Evolutionary conservation across 2,329 filamentous ascomycete species (phyloP), one percentile per base, ranked within the genome.

Genomic region (Epichloe aotearoae): DNA sequence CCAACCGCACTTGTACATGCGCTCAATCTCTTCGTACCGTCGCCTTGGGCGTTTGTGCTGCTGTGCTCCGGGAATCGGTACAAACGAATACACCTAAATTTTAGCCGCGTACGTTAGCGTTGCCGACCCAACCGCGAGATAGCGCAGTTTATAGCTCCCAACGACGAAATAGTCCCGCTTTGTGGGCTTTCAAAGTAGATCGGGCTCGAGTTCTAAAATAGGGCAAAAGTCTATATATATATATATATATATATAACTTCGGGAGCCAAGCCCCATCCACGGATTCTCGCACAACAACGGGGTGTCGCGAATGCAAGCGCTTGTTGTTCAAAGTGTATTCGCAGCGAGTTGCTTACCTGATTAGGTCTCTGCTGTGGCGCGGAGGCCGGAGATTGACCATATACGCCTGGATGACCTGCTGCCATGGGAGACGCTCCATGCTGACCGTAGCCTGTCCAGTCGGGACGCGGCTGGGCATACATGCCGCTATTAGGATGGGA

Each of bases 1-100:
- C 88, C 89, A 97, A 26, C 91, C 93, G 64, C 93, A 98, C 70
- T 97, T 97, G 75, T 98, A 97, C 93, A 98, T 97, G 64, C 93
- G 84, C 73, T 98, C 93, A 60, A 98, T 98, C 66, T 98, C 93
- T 69, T 98, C 93, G 62, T 96, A 98, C 50, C 93, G 82, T 61
- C 93, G 78, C 56, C 93, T 81, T 12, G 93, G 93, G 52, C 93
- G 82, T 74, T 98, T 98, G 68, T 97, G 91, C 66, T 98, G 93
- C 65, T 96, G 90, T 12, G 91, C 88, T 56, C 93, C 93, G 2
- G 93, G 93, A 61, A 97, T 97, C 0, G 93, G 91, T 34, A 97
- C 93, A 63, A 98, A 97, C 0, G 90, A 96, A 66, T 97, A 97
- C 40, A 98, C 91, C 78, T 96, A 77, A n/a, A 11, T 30, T 72